Evolutionary conservation across 495 filamentous ascomycete species (phyloP), one percentile per base, ranked within the genome.

Genomic region (Hyaloscypha variabilis): DNA sequence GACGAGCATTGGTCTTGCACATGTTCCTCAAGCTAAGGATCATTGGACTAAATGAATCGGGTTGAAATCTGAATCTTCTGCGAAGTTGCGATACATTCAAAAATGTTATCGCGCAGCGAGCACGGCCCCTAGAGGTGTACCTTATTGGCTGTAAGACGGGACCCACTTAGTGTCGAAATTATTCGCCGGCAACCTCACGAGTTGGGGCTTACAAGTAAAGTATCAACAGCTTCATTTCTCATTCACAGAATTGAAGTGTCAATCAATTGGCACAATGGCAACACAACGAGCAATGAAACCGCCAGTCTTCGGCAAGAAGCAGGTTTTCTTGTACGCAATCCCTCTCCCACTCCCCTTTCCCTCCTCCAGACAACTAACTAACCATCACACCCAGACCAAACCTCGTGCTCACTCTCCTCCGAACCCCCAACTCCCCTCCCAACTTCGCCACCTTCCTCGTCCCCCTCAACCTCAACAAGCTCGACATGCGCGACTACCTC

Each of bases 401-500:
- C 72, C 91, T 94, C 77, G 84, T 82, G 53, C 76, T 97, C 71
- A 85, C 89, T 66, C 85, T 97, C 66, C 78, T 94, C 71, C 89
- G 88, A 23, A 90, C 86, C 30, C 83, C 85, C 34, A 83, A 82
- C 71, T 87, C 91, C 71, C 88, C 90, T 28, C 84, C 93, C 29
- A 90, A 85, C 76, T 90, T 88, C 70, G 94, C 92, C 54, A 85
- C 86, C 57, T 97, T 97, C 84, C 79, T 85, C 71, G 93, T 96
- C 51, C 93, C 93, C 19, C 83, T 97, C 71, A 86, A 84, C 66
- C 90, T 96, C 82, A 93, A 90, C 85, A 97, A 97, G 78, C 87
- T 96, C 69, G 93, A 97, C 77, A 76, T 97, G 28, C 89, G 90
- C 74, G 92, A 96, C 82, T 97, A 96, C 79, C 88, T 97, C 55